Evolutionary conservation across 1,284 basidiomycete species (phyloP).

Genomic region (Cutaneotrichosporon mucoides): DNA sequence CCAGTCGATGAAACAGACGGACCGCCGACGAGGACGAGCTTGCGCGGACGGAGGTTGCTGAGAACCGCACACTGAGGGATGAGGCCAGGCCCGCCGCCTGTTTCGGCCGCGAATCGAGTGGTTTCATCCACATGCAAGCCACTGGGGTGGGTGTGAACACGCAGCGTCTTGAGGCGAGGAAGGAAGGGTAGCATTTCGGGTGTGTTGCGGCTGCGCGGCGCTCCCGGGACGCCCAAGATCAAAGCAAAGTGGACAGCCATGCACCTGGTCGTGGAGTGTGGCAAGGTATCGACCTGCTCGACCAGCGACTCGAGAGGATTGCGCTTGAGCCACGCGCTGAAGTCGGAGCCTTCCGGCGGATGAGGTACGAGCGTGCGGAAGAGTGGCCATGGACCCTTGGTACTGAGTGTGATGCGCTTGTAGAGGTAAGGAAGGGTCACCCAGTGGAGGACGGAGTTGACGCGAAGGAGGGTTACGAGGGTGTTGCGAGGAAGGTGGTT

Average conservation of each 20-base stretch:
- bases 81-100: not conserved
- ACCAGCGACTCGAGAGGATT: not conserved
- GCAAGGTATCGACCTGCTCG: not conserved
- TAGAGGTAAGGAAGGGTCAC: not conserved
- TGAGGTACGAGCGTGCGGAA: not conserved
- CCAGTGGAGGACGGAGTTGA: constrained; percentile 3
- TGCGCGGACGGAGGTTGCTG: not conserved
- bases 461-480: not conserved
- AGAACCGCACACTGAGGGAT: constrained; percentile 6
- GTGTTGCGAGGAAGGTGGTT: not conserved
- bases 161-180: constrained; percentile 2
- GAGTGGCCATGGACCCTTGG: not conserved
- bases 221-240: too few species aligned
- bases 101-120: not conserved
- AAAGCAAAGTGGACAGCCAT: too few species aligned
- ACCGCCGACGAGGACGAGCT: constrained; percentile 2
- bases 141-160: not conserved
- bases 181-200: not conserved
- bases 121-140: constrained; percentile 4
- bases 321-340: not conserved
- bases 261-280: not conserved
- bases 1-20: not conserved
- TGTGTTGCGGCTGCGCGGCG: not conserved
- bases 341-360: too few species aligned
- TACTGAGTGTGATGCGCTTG: not conserved